A percentile compares a stretch with the other conserved stretches of the same genome.
Evolutionary conservation across 2,329 filamentous ascomycete species (phyloP).

Genomic region (Cercospora citrullina): DNA sequence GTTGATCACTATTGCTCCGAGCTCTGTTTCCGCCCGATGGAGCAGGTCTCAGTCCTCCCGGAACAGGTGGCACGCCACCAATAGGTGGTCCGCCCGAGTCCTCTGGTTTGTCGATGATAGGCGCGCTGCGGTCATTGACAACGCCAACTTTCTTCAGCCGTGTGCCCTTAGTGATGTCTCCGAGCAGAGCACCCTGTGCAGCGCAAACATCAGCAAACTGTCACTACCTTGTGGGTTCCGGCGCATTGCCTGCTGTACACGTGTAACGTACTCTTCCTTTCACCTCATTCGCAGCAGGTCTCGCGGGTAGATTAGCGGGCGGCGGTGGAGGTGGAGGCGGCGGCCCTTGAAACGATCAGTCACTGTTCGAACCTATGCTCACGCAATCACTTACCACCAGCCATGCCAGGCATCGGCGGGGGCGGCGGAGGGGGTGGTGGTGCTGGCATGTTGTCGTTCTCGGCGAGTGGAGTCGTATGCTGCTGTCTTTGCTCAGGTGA

Average conservation of each 20-base stretch:
- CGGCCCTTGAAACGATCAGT: conserved; percentile 22
- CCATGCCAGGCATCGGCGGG: conserved; percentile 58
- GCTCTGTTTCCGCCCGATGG: conserved; percentile 62
- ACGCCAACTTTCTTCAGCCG: conserved; percentile 76
- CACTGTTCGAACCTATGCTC: neutral
- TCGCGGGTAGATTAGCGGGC: conserved; percentile 53
- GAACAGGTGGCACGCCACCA: conserved; percentile 79
- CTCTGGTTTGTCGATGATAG: conserved; percentile 60
- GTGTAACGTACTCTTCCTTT: conserved; percentile 63
- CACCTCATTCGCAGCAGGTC: conserved; percentile 56
- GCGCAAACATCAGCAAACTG: conserved; percentile 15
- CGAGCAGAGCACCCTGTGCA: conserved; percentile 74
- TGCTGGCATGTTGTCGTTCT: conserved; percentile 41
- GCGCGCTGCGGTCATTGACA: conserved; percentile 90
- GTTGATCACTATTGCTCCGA: conserved; percentile 79
- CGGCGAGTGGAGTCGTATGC: neutral
- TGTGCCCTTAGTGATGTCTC: conserved; percentile 81
- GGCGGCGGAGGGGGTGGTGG: conserved; percentile 67
- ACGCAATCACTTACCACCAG: conserved; percentile 51
- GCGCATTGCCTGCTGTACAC: neutral
- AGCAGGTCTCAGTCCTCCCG: conserved; percentile 70
- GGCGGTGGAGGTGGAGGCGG: conserved; percentile 51
- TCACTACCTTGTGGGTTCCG: neutral
- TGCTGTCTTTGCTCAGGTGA: neutral
- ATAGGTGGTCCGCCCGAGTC: conserved; percentile 59